A percentile compares a stretch with the other conserved stretches of the same genome.
These are phyloP conservation scores for Coniochaeta sp. DNA, from an alignment of 2,329 filamentous ascomycete genomes.

Conservation along the genomic window DNA sequence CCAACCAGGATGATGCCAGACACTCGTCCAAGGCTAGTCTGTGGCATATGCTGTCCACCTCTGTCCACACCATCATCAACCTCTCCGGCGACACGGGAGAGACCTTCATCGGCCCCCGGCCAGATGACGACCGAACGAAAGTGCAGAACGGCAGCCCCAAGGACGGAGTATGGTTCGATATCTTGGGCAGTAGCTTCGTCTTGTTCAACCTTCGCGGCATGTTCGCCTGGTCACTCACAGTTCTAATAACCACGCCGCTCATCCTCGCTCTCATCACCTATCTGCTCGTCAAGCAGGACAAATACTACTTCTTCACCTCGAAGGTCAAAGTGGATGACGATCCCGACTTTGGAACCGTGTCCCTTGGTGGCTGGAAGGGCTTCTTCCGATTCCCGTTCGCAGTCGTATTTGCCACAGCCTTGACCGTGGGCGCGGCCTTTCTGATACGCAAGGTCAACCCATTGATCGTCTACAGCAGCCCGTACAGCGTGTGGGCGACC, in stretches of 20 bases:
- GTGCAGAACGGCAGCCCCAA: slow-evolving; percentile 60
- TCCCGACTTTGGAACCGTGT: slow-evolving; percentile 48
- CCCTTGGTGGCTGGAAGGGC: slow-evolving; percentile 70
- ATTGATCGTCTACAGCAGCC: slow-evolving; percentile 82
- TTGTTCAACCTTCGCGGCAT: slow-evolving; percentile 74
- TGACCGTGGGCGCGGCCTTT: slow-evolving; percentile 67
- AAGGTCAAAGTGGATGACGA: slow-evolving; percentile 48
- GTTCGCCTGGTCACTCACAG: slow-evolving; percentile 79
- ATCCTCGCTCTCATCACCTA: slow-evolving; percentile 63
- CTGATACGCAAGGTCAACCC: slow-evolving; percentile 80
- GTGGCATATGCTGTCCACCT: slow-evolving; percentile 93
- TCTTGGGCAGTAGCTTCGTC: slow-evolving; percentile 75
- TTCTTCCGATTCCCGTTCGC: slow-evolving; percentile 79
- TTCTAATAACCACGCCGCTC: slow-evolving; percentile 75
- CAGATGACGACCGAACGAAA: slow-evolving; percentile 49
- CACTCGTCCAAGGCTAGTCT: slow-evolving; percentile 67
- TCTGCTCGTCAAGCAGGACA: slow-evolving; percentile 63
- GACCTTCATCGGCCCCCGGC: slow-evolving; percentile 55
- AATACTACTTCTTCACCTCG: slow-evolving; percentile 80
- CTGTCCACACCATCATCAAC: slow-evolving; percentile 65
- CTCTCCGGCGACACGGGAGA: slow-evolving; percentile 63
- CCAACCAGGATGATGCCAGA: slow-evolving; percentile 74
- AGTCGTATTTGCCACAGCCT: slow-evolving; percentile 57
- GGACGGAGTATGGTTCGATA: slow-evolving; percentile 85
- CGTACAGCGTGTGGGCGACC: slow-evolving; percentile 85